These are phyloP conservation scores for Xylaria polymorpha DNA, from an alignment of 2,329 filamentous ascomycete genomes.

Conservation along the genomic window DNA sequence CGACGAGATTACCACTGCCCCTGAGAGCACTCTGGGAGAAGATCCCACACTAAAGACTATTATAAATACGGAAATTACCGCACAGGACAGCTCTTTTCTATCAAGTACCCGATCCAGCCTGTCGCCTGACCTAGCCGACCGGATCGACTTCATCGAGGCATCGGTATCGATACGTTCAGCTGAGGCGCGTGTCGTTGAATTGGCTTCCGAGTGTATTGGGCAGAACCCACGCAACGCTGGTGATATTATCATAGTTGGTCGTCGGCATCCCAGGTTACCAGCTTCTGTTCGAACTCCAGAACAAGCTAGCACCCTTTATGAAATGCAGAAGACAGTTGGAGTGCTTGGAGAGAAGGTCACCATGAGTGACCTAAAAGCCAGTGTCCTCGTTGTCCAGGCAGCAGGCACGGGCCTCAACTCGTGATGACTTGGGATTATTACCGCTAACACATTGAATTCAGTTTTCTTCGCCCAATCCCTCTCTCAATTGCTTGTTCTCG, in stretches of 20 bases:
- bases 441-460: not conserved
- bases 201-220: slow-evolving; percentile 69
- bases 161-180: slow-evolving; percentile 55
- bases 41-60: slow-evolving; percentile 41
- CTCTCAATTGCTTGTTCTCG: not conserved
- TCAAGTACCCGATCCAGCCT: slow-evolving; percentile 51
- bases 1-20: slow-evolving; percentile 44
- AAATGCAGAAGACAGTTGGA: slow-evolving; percentile 66
- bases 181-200: slow-evolving; percentile 60
- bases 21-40: slow-evolving; percentile 38
- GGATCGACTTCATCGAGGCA: slow-evolving; percentile 63
- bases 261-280: slow-evolving; percentile 56
- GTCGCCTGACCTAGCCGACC: slow-evolving; percentile 48
- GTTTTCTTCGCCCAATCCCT: not conserved
- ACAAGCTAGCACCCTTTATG: slow-evolving; percentile 48
- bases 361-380: slow-evolving; percentile 69
- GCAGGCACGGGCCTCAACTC: slow-evolving; percentile 45
- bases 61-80: slow-evolving; percentile 50
- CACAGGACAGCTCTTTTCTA: slow-evolving; percentile 52
- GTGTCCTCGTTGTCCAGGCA: slow-evolving; percentile 77
- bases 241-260: slow-evolving; percentile 76
- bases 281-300: slow-evolving; percentile 37
- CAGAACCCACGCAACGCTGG: slow-evolving; percentile 73
- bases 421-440: slow-evolving; percentile 10
- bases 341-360: slow-evolving; percentile 70